These are phyloP conservation scores for Drechmeria coniospora DNA, from an alignment of 2,329 filamentous ascomycete genomes.

Conservation along the genomic window DNA sequence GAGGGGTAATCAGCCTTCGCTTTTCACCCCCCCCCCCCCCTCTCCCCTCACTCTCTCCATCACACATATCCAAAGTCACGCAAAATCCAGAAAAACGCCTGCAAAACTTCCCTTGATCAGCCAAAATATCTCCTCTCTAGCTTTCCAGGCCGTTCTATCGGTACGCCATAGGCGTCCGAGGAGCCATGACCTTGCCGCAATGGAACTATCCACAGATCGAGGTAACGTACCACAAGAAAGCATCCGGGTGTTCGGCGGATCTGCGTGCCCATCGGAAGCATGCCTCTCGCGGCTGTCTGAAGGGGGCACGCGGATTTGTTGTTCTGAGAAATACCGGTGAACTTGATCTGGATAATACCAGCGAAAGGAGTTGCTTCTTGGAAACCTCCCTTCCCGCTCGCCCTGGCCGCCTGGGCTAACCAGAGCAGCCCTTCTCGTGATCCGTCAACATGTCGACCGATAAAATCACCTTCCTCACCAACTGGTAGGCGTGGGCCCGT, in stretches of 20 bases:
- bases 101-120: no score
- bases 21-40: no score
- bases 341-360: slow-evolving; percentile 83
- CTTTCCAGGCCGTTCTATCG: slow-evolving; percentile 1
- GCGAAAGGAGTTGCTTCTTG: slow-evolving; percentile 77
- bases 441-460: slow-evolving; percentile 56
- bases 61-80: no score
- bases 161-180: slow-evolving; percentile 8
- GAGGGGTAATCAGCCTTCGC: no score
- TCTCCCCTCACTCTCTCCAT: no score
- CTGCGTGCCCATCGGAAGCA: slow-evolving; percentile 5
- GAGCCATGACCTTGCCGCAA: slow-evolving; percentile 15
- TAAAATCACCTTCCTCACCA: slow-evolving; percentile 74
- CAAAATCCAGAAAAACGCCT: no score
- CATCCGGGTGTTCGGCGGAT: slow-evolving; percentile 28
- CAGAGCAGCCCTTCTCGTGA: slow-evolving; percentile 26
- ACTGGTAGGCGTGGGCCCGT: slow-evolving; percentile 43
- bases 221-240: slow-evolving; percentile 29
- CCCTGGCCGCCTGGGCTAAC: no score
- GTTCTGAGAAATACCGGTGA: slow-evolving; percentile 66
- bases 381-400: slow-evolving; percentile 17
- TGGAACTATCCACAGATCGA: slow-evolving; percentile 23
- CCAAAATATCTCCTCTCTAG: no score
- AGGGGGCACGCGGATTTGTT: slow-evolving; percentile 11
- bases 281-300: background rate